A percentile compares a stretch with the other conserved stretches of the same genome.
Evolutionary conservation across 768 basidiomycete genomes (phyloP).

Genomic region (Tricholomella constricta): DNA sequence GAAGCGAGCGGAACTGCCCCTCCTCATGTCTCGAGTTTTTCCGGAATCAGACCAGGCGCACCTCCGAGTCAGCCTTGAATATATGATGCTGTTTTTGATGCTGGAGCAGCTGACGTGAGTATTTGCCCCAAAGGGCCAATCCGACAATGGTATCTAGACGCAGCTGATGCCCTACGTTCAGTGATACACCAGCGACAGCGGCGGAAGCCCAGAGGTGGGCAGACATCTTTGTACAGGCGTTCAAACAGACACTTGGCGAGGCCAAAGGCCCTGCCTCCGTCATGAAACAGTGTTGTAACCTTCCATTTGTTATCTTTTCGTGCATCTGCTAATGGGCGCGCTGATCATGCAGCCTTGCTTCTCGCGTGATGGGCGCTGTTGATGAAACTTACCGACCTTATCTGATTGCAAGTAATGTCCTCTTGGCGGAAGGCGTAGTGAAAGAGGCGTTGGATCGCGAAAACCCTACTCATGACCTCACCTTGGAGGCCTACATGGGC

Average conservation of each 20-base stretch:
- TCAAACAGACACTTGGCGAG: constrained; percentile 1
- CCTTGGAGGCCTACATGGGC: constrained; percentile 7
- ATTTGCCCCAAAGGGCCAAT: too few relatives aligned
- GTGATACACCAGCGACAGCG: constrained; percentile 8
- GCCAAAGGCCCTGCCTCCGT: constrained; percentile 1
- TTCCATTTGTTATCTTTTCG: background rate
- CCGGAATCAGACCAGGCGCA: background rate
- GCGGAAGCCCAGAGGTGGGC: constrained; percentile 10
- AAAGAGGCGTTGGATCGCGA: constrained; percentile 13
- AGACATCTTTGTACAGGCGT: constrained; percentile 8
- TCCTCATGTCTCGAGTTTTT: constrained; percentile 6
- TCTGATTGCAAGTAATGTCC: constrained; percentile 4
- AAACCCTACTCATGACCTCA: background rate
- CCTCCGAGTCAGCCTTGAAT: constrained; percentile 10
- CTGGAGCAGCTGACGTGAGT: constrained; percentile 15
- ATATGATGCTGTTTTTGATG: constrained; percentile 8
- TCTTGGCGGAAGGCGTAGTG: constrained; percentile 8
- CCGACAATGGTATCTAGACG: too few relatives aligned
- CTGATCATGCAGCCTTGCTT: background rate
- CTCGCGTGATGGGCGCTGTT: background rate
- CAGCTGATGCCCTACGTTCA: background rate
- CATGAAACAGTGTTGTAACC: constrained; percentile 6
- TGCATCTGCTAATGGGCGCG: background rate
- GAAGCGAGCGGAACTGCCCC: constrained; percentile 11
- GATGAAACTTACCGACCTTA: background rate